Conservation (phyloP, 78 protist genomes). For the Pelomyxa schiedti region DNA sequence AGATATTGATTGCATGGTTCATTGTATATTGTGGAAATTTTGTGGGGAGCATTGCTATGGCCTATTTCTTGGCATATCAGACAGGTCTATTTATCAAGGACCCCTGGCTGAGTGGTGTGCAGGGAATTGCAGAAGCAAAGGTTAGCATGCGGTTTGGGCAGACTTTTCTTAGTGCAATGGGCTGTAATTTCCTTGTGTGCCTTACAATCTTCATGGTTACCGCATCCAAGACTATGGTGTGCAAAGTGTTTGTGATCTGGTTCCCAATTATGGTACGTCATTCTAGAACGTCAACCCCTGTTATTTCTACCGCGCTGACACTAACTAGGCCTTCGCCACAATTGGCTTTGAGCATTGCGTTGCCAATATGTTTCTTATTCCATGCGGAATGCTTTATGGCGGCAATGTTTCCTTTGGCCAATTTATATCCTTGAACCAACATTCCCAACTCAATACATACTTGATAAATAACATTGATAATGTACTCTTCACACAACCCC, state of each 20-base stretch:
- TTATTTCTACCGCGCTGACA: too few species aligned
- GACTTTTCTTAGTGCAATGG: neutral
- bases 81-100: neutral
- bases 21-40: neutral
- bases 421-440: neutral
- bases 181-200: neutral
- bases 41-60: neutral
- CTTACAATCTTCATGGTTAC: neutral
- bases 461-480: too few species aligned
- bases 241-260: neutral
- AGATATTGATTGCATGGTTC: neutral
- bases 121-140: neutral
- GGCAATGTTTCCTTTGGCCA: neutral
- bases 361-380: conserved; percentile 14
- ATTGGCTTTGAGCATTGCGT: conserved; percentile 17
- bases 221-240: neutral
- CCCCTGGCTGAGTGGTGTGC: neutral
- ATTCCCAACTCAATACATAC: too few species aligned
- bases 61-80: neutral
- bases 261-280: too few species aligned
- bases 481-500: too few species aligned
- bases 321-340: neutral
- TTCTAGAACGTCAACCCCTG: too few species aligned
- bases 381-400: conserved; percentile 6
- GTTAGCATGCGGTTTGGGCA: neutral